Evolutionary conservation across 2,329 filamentous ascomycete species (phyloP), one percentile per base, ranked within the genome.

Genomic region (Plectosphaerella cucumerina): DNA sequence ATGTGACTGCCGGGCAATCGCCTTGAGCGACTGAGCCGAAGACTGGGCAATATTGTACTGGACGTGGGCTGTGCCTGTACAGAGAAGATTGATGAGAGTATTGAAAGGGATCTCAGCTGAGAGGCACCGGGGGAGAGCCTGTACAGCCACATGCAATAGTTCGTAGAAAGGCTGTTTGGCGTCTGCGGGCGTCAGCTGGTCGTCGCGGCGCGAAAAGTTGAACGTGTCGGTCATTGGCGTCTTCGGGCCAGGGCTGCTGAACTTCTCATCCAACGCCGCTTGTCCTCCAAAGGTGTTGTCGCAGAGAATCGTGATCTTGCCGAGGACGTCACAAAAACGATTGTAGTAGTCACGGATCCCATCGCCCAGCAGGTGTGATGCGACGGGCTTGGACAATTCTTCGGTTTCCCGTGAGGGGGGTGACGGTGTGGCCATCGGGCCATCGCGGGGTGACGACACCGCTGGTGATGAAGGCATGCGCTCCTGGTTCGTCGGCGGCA

Each of bases 261-360:
- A 96, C 64, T 97, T 97, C 67, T 99, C 95, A 62, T 99, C 94
- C 45, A 97, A 70, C 0, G 90, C 90, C 31, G 93, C 94, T 71
- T 99, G 94, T 1, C 94, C 94, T 48, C 94, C 95, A 71, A 99
- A 99, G 0, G 93, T 89, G 60, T 96, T 94, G 67, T 99, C 94
- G 68, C 94, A 99, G 33, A 97, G 86, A 43, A 97, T 88, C 2
- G 92, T 96, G 50, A 99, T 95, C 65, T 96, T 95, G 22, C 93
- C 94, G 8, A 99, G 74, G 21, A 99, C 93, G 65, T 96, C 90
- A 64, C 93, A 97, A 60, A 99, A 99, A 48, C 87, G 87, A 49
- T 86, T 77, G 67, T 97, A 97, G 63, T 90, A 94, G 42, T 94
- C 89, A 61, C 86, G 87, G 1, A 90, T 85, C 20, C 84, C 83